Evolutionary conservation across 2,329 filamentous ascomycete genomes (phyloP).

Genomic region (Aspergillus neoniger): DNA sequence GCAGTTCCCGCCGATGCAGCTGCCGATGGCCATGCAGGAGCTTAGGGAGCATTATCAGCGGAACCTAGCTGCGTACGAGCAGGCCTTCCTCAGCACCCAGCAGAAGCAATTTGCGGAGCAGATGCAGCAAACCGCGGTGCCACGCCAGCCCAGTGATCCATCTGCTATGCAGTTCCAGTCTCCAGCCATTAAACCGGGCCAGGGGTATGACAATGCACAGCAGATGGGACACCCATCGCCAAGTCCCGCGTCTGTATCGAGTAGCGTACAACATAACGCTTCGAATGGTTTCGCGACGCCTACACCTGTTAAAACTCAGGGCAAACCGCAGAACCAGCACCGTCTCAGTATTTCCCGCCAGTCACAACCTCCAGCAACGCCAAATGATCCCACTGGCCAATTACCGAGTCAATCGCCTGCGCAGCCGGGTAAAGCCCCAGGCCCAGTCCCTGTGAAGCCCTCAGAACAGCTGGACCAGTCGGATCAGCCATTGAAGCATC

Average conservation of each 20-base stretch:
- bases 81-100: conserved; percentile 47
- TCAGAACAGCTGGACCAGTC: conserved; percentile 33
- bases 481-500: conserved; percentile 38
- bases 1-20: conserved; percentile 61
- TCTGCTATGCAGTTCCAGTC: conserved; percentile 48
- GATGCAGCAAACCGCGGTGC: conserved; percentile 46
- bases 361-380: conserved; percentile 35
- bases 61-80: conserved; percentile 76
- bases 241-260: conserved; percentile 30
- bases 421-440: conserved; percentile 30
- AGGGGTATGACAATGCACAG: conserved; percentile 47
- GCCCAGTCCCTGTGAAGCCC: conserved; percentile 31
- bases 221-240: conserved; percentile 38
- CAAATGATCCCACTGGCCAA: conserved; percentile 32
- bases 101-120: conserved; percentile 48
- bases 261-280: conserved; percentile 33
- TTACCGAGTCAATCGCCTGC: conserved; percentile 32
- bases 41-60: conserved; percentile 72
- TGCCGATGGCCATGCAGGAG: conserved; percentile 68
- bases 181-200: conserved; percentile 51
- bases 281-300: conserved; percentile 45
- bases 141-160: conserved; percentile 39
- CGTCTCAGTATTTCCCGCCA: conserved; percentile 36
- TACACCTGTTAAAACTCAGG: conserved; percentile 37
- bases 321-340: conserved; percentile 36